A percentile compares a stretch with the other conserved stretches of the same genome.
phyloP scores from a whole-genome alignment of 2,329 filamentous ascomycete species.

The Pseudogymnoascus sp. region DNA sequence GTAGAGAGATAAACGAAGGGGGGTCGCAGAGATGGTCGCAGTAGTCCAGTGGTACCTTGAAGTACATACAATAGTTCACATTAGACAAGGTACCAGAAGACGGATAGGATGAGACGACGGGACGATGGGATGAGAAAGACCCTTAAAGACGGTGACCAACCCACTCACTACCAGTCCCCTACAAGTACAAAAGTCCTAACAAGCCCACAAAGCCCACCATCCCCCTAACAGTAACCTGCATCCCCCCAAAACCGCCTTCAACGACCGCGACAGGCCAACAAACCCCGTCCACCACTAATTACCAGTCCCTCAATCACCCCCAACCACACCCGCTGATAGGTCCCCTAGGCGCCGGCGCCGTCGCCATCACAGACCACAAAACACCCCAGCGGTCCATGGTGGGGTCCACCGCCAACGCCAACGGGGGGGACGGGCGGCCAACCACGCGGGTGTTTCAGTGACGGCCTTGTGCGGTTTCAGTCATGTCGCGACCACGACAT shows the following conservation, averaged over 20 bases:
- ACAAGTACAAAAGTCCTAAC: not conserved
- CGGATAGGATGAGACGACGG: not conserved
- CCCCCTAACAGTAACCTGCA: not conserved
- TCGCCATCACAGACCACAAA: not conserved
- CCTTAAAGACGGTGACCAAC: not conserved
- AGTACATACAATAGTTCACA: not conserved
- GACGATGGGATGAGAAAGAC: not conserved
- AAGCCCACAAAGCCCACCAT: not conserved
- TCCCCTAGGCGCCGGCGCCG: not conserved
- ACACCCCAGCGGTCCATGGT: not conserved
- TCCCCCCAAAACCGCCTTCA: not conserved
- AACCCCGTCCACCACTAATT: not conserved
- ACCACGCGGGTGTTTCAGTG: not conserved
- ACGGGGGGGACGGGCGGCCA: not conserved
- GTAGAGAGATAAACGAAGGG: not conserved
- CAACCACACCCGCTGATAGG: not conserved
- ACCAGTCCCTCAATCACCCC: not conserved
- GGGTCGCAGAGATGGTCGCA: not conserved
- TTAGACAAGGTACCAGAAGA: not conserved
- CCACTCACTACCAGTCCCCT: not conserved
- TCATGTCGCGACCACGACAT: not conserved
- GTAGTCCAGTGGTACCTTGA: not conserved
- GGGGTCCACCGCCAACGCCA: not conserved
- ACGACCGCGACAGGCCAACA: not conserved
- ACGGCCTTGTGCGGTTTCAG: not conserved